Evolutionary conservation across 1,284 basidiomycete genomes (phyloP), one percentile per base, ranked within the genome.

Genomic region (Trichosporon sp.): DNA sequence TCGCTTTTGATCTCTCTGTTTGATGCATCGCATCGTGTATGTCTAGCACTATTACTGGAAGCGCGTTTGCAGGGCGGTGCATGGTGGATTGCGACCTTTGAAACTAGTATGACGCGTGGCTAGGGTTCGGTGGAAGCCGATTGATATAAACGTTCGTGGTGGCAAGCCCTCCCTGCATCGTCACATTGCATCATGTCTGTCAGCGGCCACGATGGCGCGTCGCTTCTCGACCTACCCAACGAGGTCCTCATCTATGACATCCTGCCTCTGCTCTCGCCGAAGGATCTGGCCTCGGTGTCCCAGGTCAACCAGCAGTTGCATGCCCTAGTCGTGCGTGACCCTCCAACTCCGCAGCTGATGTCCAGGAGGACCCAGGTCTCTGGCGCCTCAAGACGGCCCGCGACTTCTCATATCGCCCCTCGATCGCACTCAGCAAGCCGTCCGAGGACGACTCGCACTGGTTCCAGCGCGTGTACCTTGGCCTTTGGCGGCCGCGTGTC

Each of bases 341-440:
- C 91, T 76, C 26, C 85, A 87, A 14, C 68, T 78, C 5, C 76
- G 92, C 19, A 35, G 31, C 70, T 71, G 54, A 70, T 12, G 1
- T 1, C 12, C 69, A 81, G 80, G 86, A 88, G n/a, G 92, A 94
- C 79, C 90, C 93, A 64, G 88, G 89, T 0, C 88, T 94, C 72
- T 95, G 93, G 93, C 90, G 90, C 76, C 85, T 87, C 38, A 91
- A 89, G 75, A 86, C 92, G 7, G 80, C 87, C 46, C 79, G 83
- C n/a, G 93, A 95, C 79, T 94, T 90, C 85, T 91, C 93, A 78
- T 93, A 92, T 78, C 86, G 89, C 12, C 88, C 88, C 4, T 68
- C 75, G 14, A 74, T 78, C 11, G 76, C 72, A 19, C 77, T 77
- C 46, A 64, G 70, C 70, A 69, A 68, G 8, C 67, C 67, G 14